These are phyloP conservation scores for Linnemannia elongata DNA, from an alignment of 192 early-diverging fungal species.

Conservation along the genomic window DNA sequence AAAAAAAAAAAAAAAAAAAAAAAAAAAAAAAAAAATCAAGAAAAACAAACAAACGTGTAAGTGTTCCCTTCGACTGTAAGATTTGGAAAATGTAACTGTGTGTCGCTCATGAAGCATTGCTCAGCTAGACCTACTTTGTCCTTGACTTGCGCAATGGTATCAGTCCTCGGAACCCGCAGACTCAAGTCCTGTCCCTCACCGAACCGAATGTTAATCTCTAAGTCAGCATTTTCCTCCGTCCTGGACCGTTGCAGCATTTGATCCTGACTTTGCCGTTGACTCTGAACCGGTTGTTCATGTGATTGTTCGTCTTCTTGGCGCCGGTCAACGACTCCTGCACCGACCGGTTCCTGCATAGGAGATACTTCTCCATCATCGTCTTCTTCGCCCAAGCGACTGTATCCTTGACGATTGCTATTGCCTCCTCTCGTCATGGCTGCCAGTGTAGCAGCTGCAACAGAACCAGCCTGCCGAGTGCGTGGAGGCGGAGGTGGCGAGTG, in stretches of 20 bases:
- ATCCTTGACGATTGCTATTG: not conserved
- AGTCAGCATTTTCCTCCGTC: conserved; percentile 13
- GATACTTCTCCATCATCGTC: not conserved
- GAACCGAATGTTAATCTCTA: conserved; percentile 49
- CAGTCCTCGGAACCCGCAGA: conserved; percentile 40
- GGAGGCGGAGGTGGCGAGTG: not conserved
- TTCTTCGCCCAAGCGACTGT: conserved; percentile 2
- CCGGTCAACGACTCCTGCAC: not conserved
- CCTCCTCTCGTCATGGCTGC: conserved; percentile 7
- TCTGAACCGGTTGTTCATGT: not conserved
- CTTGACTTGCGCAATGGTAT: conserved; percentile 60
- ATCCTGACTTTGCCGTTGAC: not conserved
- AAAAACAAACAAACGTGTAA: not conserved
- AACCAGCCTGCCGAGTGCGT: not conserved
- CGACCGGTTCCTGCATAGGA: not conserved
- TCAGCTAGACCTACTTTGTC: conserved; percentile 49
- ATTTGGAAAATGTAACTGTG: too few relatives aligned
- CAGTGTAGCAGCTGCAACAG: conserved; percentile 27
- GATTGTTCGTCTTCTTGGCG: not conserved
- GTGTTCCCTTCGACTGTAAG: not conserved
- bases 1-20: too few relatives aligned
- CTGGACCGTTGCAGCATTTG: not conserved
- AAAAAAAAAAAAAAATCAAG: too few relatives aligned
- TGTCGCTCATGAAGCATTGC: not conserved
- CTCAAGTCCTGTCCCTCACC: conserved; percentile 43